Base-by-base conservation (phyloP, 352 stramenopile genomes). In the Phytophthora podocarpi region DNA sequence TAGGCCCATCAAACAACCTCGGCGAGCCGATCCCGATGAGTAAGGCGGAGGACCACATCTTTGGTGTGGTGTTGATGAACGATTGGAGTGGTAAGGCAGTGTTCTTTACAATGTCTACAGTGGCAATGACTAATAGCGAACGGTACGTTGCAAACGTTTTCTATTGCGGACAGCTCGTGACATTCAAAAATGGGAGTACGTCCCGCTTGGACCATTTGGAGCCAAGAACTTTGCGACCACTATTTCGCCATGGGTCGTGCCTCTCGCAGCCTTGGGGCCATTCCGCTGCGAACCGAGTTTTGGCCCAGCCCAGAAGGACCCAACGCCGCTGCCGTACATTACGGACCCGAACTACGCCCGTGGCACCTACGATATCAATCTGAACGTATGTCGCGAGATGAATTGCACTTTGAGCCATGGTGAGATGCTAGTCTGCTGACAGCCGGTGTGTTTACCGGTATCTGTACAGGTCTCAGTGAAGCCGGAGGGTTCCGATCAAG, bases 181-280 rank as follows among this genome's bases (percentile, higher is more conserved):
- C 48, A 90, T 98, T 66, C 90, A 98, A 78, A 98, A 97, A 74
- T 99, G 93, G 92, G 96, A 99, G 78, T 99, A 99, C 72, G 93
- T 99, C 32, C 97, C 97, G 21, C 81, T 99, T 8, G 97, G 97
- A 23, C 96, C 97, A 5, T 99, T 99, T 68, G 95, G 89, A 36
- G 84, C 92, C 60, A 99, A 99, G 77, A 99, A 99, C 72, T 98
- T 98, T 74, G 92, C 85, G 3, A 98, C 96, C 5, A 98, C 95
- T 4, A 98, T 99, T 64, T 98, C 87, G 39, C 95, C 96, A 27
- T 99, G 96, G 96, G 91, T 99, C 24, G 93, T 99, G 47, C 95
- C 96, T 9, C 77, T 96, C 11, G 95, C 93, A 35, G 97, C 97
- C 13, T 78, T 99, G 12, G 85, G 98, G 71, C 88, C 93, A n/a